phyloP scores from a whole-genome alignment of 768 basidiomycete species.

The Phallus indusiatus region DNA sequence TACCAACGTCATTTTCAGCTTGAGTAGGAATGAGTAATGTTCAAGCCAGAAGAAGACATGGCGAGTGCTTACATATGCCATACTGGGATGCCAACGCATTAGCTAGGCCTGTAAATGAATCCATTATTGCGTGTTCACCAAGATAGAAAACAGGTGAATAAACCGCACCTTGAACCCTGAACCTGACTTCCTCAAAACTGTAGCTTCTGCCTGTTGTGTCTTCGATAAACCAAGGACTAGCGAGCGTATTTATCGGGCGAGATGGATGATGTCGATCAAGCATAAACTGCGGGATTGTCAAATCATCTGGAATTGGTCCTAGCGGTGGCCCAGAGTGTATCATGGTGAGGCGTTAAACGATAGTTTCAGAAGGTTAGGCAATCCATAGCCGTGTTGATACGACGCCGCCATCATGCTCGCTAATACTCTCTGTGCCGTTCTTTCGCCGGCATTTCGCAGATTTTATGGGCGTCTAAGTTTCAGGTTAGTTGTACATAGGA shows the following conservation, averaged over 20 bases:
- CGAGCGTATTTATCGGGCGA: slow-evolving; percentile 35
- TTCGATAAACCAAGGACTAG: slow-evolving; percentile 50
- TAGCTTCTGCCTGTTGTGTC: slow-evolving; percentile 38
- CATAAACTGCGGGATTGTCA: slow-evolving; percentile 60
- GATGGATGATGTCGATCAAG: slow-evolving; percentile 35
- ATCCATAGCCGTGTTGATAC: too few species aligned
- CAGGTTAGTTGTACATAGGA: too few species aligned
- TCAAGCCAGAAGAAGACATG: background rate
- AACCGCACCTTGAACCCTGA: background rate
- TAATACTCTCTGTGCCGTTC: too few species aligned
- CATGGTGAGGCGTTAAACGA: background rate
- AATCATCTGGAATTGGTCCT: slow-evolving; percentile 29
- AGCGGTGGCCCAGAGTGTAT: slow-evolving; percentile 1
- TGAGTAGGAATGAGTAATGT: background rate
- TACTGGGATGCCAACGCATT: background rate
- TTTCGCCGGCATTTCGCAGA: too few species aligned
- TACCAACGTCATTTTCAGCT: slow-evolving; percentile 13
- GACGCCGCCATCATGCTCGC: too few species aligned
- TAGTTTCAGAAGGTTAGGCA: too few species aligned
- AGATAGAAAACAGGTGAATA: background rate
- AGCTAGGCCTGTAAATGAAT: slow-evolving; percentile 1
- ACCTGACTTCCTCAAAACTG: slow-evolving; percentile 27
- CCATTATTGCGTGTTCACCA: background rate
- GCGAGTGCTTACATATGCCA: background rate
- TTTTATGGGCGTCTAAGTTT: too few species aligned